These are phyloP conservation scores for Talaromyces islandicus DNA, from an alignment of 2,329 filamentous ascomycete genomes.

Conservation along the genomic window DNA sequence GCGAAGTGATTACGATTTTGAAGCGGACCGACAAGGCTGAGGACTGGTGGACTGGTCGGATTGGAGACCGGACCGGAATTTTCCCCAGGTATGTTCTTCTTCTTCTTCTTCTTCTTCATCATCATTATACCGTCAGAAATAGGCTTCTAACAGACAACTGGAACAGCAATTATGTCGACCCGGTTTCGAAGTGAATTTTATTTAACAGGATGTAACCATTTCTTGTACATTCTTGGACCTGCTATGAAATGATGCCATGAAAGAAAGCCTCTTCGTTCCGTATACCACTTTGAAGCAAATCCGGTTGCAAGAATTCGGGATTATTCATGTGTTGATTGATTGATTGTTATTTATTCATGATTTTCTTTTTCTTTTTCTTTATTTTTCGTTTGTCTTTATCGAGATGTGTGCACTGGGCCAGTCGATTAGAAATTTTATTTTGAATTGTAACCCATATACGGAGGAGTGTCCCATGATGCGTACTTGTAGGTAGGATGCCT, in stretches of 20 bases:
- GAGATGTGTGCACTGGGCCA: neutral
- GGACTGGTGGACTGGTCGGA: constrained; percentile 96
- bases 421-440: neutral
- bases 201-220: neutral
- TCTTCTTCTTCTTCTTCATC: neutral
- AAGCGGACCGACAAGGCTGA: constrained; percentile 92
- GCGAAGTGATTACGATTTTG: constrained; percentile 87
- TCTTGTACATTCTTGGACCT: neutral
- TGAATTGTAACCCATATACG: neutral
- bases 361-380: neutral
- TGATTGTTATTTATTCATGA: neutral
- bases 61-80: constrained; percentile 79
- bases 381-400: neutral
- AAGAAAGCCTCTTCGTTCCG: neutral
- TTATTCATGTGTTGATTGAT: neutral
- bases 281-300: constrained; percentile 1
- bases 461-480: too few species aligned
- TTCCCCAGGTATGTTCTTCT: constrained; percentile 66
- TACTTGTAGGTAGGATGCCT: too few species aligned
- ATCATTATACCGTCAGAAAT: too few species aligned
- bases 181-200: constrained; percentile 3
- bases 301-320: neutral
- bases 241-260: neutral
- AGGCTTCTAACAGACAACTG: neutral
- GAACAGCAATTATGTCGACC: constrained; percentile 29